Evolutionary conservation across 176 grass and related monocot species (phyloP).

Genomic region (Hordeum vulgare): MorexV3_pseudomolecules_assembly NC_058518.1:448815501-448816000

Average conservation of each 20-base stretch:
- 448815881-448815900: background rate
- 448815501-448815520: constrained; percentile 25
- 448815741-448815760: constrained; percentile 8
- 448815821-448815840: constrained; percentile 30
- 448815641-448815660: background rate
- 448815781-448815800: constrained; percentile 37
- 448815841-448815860: constrained; percentile 25
- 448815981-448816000: background rate
- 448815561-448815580: constrained; percentile 8
- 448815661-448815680: background rate
- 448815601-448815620: constrained; percentile 16
- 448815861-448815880: constrained; percentile 8
- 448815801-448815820: constrained; percentile 15
- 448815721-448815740: background rate
- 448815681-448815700: constrained; percentile 17
- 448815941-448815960: background rate
- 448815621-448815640: background rate
- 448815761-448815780: constrained; percentile 32
- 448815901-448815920: constrained; percentile 18
- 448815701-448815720: background rate
- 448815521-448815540: background rate
- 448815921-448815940: constrained; percentile 10
- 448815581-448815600: background rate
- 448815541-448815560: constrained; percentile 12
- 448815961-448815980: constrained; percentile 43